Conservation (phyloP, 2,329 filamentous ascomycete genomes). For the Penicillium sp. region DNA sequence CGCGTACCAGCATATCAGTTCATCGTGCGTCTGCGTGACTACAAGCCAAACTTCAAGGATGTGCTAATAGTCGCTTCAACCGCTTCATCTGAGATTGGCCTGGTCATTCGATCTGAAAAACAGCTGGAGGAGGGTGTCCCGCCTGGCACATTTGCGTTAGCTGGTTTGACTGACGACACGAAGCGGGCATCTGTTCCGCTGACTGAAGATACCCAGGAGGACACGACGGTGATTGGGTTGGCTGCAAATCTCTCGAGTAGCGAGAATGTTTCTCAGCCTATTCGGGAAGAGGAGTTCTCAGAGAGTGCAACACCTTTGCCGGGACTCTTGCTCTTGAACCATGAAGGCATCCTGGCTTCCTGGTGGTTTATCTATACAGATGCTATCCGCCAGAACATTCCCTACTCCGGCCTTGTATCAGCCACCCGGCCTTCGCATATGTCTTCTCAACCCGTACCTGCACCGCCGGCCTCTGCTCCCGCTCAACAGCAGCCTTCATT, state of each 20-base stretch:
- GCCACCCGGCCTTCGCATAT: conserved; percentile 20
- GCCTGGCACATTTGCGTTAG: conserved; percentile 66
- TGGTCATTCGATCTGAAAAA: conserved; percentile 73
- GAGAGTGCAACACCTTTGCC: conserved; percentile 80
- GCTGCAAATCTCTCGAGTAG: conserved; percentile 81
- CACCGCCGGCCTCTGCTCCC: not conserved
- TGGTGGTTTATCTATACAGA: conserved; percentile 96
- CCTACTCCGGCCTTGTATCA: conserved; percentile 69
- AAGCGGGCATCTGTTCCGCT: conserved; percentile 80
- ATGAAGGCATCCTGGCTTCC: conserved; percentile 78
- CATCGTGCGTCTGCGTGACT: conserved; percentile 74
- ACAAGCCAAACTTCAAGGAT: conserved; percentile 78
- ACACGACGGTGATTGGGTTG: conserved; percentile 77
- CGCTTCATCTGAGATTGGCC: conserved; percentile 73
- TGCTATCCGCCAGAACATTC: conserved; percentile 72
- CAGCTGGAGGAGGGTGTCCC: conserved; percentile 63
- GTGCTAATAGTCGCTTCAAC: conserved; percentile 81
- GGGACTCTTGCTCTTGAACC: conserved; percentile 80
- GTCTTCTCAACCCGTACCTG: conserved; percentile 14
- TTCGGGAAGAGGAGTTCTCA: conserved; percentile 74
- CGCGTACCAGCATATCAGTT: conserved; percentile 73
- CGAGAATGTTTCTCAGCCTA: conserved; percentile 75
- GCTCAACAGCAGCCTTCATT: conserved; percentile 28
- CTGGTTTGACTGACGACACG: conserved; percentile 63
- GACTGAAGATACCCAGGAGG: conserved; percentile 62